These are phyloP conservation scores for Adansonia digitata DNA, from an alignment of 345 rosid genomes.

Conservation along the genomic window DNA sequence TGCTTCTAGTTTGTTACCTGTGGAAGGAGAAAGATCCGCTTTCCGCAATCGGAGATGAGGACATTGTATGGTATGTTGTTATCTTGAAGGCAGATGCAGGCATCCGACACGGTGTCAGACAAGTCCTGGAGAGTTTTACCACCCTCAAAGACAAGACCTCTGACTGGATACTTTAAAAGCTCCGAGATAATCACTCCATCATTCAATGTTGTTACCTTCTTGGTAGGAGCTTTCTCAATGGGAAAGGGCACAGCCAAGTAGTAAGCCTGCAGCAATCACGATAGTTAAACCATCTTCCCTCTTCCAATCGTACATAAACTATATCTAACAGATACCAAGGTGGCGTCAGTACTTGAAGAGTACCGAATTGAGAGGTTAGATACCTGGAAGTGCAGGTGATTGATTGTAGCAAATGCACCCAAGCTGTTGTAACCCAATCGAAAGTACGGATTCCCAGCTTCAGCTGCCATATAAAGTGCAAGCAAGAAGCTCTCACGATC, in stretches of 20 bases:
- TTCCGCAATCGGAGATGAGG: conserved; percentile 81
- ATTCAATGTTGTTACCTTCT: conserved; percentile 40
- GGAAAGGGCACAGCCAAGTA: conserved; percentile 75
- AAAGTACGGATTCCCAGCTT: conserved; percentile 76
- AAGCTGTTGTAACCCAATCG: conserved; percentile 94
- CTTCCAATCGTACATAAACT: not conserved
- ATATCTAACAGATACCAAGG: not conserved
- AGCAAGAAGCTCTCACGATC: conserved; percentile 81
- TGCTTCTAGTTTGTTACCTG: conserved; percentile 50
- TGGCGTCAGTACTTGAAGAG: not conserved
- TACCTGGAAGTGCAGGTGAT: conserved; percentile 99
- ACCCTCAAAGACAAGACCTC: conserved; percentile 78
- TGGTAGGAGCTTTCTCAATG: conserved; percentile 72
- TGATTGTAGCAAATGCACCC: conserved; percentile 97
- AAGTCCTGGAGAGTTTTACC: conserved; percentile 57
- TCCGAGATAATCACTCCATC: conserved; percentile 59
- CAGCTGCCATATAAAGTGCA: conserved; percentile 75
- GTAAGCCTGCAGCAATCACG: conserved; percentile 60
- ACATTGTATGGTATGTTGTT: conserved; percentile 87
- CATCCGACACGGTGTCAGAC: conserved; percentile 54
- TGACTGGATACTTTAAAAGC: conserved; percentile 73
- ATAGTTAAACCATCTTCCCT: not conserved
- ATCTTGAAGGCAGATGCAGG: conserved; percentile 82
- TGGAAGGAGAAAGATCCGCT: conserved; percentile 65
- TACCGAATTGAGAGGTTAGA: not conserved